A percentile compares a stretch with the other conserved stretches of the same genome.
Conservation (phyloP, 1,139 yeast species). For the Sugiyamaella grinbergsii region DNA sequence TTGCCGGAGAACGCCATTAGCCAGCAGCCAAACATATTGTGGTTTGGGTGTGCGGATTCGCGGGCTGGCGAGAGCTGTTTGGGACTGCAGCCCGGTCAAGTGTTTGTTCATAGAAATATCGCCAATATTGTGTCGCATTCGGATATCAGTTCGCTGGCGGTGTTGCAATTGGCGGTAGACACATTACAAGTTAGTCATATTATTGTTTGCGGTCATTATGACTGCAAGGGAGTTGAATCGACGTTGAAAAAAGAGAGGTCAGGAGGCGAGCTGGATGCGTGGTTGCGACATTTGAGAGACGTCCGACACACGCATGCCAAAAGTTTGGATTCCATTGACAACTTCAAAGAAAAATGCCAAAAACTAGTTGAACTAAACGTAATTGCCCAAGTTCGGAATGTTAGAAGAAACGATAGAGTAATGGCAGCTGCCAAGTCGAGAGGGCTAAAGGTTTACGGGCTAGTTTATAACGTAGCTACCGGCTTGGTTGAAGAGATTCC, state of each 20-base stretch:
- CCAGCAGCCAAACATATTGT: constrained; percentile 88
- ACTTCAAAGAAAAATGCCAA: constrained; percentile 55
- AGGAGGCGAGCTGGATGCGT: constrained; percentile 74
- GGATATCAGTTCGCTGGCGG: constrained; percentile 79
- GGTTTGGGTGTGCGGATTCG: constrained; percentile 97
- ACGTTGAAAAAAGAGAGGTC: constrained; percentile 69
- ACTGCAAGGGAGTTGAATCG: constrained; percentile 96
- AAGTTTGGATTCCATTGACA: constrained; percentile 44
- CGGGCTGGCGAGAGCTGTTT: constrained; percentile 82
- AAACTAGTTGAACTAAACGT: constrained; percentile 81
- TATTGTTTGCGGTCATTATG: constrained; percentile 95
- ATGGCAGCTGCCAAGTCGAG: constrained; percentile 66
- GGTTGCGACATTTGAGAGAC: constrained; percentile 76
- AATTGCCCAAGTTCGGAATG: constrained; percentile 55
- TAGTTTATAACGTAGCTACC: constrained; percentile 81
- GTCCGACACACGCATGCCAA: constrained; percentile 59
- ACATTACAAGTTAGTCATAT: constrained; percentile 81
- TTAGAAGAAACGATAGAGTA: constrained; percentile 75
- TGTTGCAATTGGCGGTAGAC: constrained; percentile 87
- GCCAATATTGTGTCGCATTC: constrained; percentile 77
- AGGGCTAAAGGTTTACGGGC: constrained; percentile 85
- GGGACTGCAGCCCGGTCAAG: constrained; percentile 83
- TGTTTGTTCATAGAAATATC: constrained; percentile 89
- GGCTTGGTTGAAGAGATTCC: constrained; percentile 47
- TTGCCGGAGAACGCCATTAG: constrained; percentile 76